phyloP scores from a whole-genome alignment of 495 filamentous ascomycete genomes.

The Eremomyces bilateralis region DNA sequence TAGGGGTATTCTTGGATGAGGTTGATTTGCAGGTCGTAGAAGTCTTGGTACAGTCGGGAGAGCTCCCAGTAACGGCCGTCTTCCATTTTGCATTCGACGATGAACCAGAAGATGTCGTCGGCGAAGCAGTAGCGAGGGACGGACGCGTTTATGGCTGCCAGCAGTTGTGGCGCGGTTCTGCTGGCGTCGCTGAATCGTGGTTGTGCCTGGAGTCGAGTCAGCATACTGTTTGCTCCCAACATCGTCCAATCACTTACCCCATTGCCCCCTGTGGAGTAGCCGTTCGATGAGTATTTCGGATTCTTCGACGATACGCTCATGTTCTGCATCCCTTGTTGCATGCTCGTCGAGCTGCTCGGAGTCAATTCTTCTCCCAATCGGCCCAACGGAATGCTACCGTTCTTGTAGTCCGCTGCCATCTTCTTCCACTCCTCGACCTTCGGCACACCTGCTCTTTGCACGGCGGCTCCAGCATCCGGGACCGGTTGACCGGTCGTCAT shows the following conservation, averaged over 20 bases:
- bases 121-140: conserved; percentile 92
- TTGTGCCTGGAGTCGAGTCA: too few species aligned
- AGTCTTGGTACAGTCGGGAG: conserved; percentile 88
- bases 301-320: conserved; percentile 38
- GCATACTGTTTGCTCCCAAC: too few species aligned
- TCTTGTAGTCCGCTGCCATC: conserved; percentile 98
- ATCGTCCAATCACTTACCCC: too few species aligned
- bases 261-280: too few species aligned
- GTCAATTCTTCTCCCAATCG: conserved; percentile 33
- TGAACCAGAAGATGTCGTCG: conserved; percentile 97
- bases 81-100: conserved; percentile 78
- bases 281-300: background rate
- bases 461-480: conserved; percentile 63
- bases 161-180: too few species aligned
- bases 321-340: conserved; percentile 54
- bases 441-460: conserved; percentile 79
- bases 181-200: too few species aligned
- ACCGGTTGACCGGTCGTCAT: conserved; percentile 75
- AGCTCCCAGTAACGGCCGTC: conserved; percentile 85
- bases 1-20: conserved; percentile 84
- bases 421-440: conserved; percentile 99
- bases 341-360: background rate
- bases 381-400: conserved; percentile 88
- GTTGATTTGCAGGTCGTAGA: conserved; percentile 96
- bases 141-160: conserved; percentile 47